Evolutionary conservation across 176 grass and related monocot species (phyloP).

Genomic region (Oryza punctata): DNA sequence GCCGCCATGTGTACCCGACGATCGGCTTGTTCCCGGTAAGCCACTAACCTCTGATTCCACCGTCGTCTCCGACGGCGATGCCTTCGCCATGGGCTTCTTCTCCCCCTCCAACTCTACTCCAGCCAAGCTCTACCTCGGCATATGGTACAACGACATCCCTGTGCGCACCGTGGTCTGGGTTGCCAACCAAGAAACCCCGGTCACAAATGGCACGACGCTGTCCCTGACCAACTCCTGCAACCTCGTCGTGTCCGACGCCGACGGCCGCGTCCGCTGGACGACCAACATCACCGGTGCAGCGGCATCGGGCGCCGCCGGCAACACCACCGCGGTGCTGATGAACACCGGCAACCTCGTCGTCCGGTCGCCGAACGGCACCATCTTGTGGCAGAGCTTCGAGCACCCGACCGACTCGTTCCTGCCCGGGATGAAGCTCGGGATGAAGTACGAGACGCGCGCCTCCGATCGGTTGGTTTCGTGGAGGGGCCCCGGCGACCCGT

Average conservation of each 20-base stretch:
- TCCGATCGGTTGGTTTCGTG: slow-evolving; percentile 39
- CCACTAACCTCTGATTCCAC: not conserved
- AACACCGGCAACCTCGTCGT: slow-evolving; percentile 51
- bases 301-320: too few species aligned
- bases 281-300: not conserved
- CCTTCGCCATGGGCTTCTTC: slow-evolving; percentile 34
- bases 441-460: not conserved
- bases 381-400: too few species aligned
- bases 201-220: not conserved
- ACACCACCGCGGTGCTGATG: not conserved
- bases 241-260: slow-evolving; percentile 20
- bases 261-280: slow-evolving; percentile 37
- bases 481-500: slow-evolving; percentile 26
- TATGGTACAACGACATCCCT: slow-evolving; percentile 29
- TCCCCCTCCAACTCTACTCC: not conserved
- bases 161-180: slow-evolving; percentile 19
- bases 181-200: slow-evolving; percentile 4
- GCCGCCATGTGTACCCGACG: not conserved
- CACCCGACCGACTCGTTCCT: slow-evolving; percentile 40
- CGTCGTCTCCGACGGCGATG: slow-evolving; percentile 19
- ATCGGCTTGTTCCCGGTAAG: not conserved
- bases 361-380: not conserved
- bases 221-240: not conserved
- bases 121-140: not conserved
- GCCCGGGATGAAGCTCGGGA: slow-evolving; percentile 39